Conservation (phyloP, 1,284 basidiomycete genomes). For the Cerrena zonata region DNA sequence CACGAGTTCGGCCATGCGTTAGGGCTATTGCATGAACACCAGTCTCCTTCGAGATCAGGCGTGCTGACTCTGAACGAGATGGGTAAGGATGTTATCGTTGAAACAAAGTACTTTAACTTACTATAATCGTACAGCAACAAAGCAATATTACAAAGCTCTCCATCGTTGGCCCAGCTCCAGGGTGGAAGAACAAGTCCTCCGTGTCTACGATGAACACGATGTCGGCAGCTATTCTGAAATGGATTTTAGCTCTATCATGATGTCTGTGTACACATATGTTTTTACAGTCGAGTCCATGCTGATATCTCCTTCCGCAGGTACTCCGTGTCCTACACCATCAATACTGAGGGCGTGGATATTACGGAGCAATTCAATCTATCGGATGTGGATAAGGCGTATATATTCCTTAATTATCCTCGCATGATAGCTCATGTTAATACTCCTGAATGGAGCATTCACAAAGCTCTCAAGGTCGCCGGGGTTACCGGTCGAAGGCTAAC, state of each 20-base stretch:
- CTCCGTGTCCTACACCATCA: conserved; percentile 2
- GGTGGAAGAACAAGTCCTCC: conserved; percentile 18
- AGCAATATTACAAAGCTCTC: too few species aligned
- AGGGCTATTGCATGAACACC: conserved; percentile 30
- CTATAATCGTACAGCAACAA: too few species aligned
- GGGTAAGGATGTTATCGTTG: conserved; percentile 5
- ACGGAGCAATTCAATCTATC: conserved; percentile 5
- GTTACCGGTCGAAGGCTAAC: too few species aligned
- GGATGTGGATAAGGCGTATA: conserved; percentile 8
- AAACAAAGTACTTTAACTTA: too few species aligned
- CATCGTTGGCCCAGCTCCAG: too few species aligned
- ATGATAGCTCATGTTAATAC: background rate
- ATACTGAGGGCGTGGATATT: conserved; percentile 3
- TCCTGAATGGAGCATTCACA: conserved; percentile 4
- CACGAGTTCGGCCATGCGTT: conserved; percentile 31
- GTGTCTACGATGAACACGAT: conserved; percentile 15
- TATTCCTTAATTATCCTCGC: conserved; percentile 5
- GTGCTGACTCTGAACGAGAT: conserved; percentile 14
- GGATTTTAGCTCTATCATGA: conserved; percentile 15
- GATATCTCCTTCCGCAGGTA: conserved; percentile 8
- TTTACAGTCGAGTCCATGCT: background rate
- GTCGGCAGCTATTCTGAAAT: conserved; percentile 19
- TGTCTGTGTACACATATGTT: conserved; percentile 4
- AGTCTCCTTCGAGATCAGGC: conserved; percentile 20
- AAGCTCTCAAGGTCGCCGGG: conserved; percentile 5